Base-by-base conservation (phyloP, 208 protist genomes). In the Leishmania tarentolae region DNA sequence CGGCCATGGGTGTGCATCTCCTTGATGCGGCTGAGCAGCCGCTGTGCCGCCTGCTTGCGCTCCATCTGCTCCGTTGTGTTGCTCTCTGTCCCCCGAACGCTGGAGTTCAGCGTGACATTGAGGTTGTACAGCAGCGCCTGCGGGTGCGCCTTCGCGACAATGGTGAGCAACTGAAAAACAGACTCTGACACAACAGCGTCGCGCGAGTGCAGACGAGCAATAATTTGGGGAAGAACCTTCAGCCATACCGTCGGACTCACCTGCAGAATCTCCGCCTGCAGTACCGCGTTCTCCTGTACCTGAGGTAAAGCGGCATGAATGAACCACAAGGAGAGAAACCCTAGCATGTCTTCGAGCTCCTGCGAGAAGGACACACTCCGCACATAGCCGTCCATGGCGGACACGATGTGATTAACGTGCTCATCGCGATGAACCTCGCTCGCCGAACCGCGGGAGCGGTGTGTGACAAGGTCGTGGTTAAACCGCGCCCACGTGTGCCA, bases 41-140 rank as follows among this genome's bases (percentile, higher is more conserved):
- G 90, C 85, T 97, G 88, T 6, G 93, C 85, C n/a, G 90, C 93
- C 76, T 87, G 86, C 73, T 90, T 87, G 69, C 89, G 90, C 83
- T 94, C 90, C 75, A 89, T 47, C 80, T 92, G 88, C 68, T 94
- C 93, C 72, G 76, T 77, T 40, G 80, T 81, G 76, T 81, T 86
- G 76, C 50, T 81, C 40, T 79, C 83, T 35, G 76, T 50, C 6
- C 84, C 78, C 66, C 83, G 84, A 13, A 83, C 86, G 76, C 90
- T 95, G 5, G 88, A 89, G 78, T 99, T 99, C 50, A 86, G 74
- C 35, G 97, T 98, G 15, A 99, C 99, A 78, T 99, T 99, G 21
- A 99, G 90, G 79, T 98, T 99, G 93, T 99, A 99, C 28, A 99
- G 92, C 46, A 99, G 91, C 9, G 99, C 99, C 87, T 99, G 99